Percentiles rank a stretch among this genome's conserved stretches.
phyloP scores from a whole-genome alignment of 2,329 filamentous ascomycete genomes.

The Trichoderma sp. region DNA sequence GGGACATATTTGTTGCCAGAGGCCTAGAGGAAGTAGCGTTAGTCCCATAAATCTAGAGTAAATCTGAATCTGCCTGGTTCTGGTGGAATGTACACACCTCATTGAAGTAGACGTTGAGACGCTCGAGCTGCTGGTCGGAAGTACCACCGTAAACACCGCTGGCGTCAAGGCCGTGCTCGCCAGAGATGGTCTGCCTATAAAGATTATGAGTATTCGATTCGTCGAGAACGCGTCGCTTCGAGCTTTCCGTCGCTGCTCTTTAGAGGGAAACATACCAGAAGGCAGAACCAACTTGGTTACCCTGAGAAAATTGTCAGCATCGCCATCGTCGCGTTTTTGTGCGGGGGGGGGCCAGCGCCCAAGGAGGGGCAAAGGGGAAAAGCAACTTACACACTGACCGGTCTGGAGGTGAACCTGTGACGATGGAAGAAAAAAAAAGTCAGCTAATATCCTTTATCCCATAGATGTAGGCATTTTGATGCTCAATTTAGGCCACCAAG shows the following conservation, averaged over 20 bases:
- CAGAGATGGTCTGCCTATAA: constrained; percentile 71
- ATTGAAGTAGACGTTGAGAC: constrained; percentile 99
- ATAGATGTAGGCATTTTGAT: background rate
- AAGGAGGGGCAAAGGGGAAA: constrained; percentile 17
- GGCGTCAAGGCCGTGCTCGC: constrained; percentile 94
- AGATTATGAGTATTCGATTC: constrained; percentile 6
- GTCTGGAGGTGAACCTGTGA: constrained; percentile 97
- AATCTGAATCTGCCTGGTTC: background rate
- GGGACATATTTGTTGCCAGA: constrained; percentile 98
- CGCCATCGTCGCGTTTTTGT: constrained; percentile 20
- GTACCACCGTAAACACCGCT: constrained; percentile 97
- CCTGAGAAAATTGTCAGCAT: constrained; percentile 55
- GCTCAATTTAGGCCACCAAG: background rate
- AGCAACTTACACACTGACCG: constrained; percentile 86
- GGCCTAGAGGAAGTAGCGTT: constrained; percentile 53
- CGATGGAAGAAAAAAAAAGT: constrained; percentile 22
- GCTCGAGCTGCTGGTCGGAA: constrained; percentile 97
- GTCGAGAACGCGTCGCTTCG: constrained; percentile 1
- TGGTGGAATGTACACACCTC: constrained; percentile 42
- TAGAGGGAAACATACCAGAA: constrained; percentile 55
- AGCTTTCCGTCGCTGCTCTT: background rate
- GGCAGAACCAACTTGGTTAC: constrained; percentile 99
- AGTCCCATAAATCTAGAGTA: background rate
- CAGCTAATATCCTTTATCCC: background rate
- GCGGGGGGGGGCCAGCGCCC: constrained; percentile 4